These are phyloP conservation scores for Leccinum barrowsii DNA, from an alignment of 768 basidiomycete genomes.

Conservation along the genomic window DNA sequence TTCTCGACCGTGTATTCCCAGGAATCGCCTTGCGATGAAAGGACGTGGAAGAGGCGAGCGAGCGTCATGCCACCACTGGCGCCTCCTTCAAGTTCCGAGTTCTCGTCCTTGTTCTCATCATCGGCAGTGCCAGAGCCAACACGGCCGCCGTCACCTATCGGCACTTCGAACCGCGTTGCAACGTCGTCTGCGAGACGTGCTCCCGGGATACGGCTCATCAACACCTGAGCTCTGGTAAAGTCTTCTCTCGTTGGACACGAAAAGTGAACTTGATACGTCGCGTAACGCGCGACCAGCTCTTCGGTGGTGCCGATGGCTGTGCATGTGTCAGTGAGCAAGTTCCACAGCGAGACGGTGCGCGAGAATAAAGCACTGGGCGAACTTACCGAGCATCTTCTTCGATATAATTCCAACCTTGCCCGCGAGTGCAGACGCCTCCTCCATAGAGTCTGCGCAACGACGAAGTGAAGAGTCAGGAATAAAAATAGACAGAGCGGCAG, in stretches of 20 bases:
- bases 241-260: slow-evolving; percentile 64
- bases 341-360: not conserved
- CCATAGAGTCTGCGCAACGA: slow-evolving; percentile 65
- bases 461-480: not conserved
- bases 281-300: slow-evolving; percentile 61
- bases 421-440: slow-evolving; percentile 76
- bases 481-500: not conserved
- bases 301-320: slow-evolving; percentile 66
- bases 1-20: slow-evolving; percentile 70
- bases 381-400: slow-evolving; percentile 60
- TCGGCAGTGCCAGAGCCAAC: not conserved
- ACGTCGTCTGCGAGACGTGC: slow-evolving; percentile 69
- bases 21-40: slow-evolving; percentile 52
- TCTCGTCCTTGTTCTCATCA: not conserved
- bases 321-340: not conserved
- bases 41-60: slow-evolving; percentile 53
- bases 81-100: not conserved
- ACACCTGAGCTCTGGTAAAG: slow-evolving; percentile 47
- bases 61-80: slow-evolving; percentile 39
- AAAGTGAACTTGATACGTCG: slow-evolving; percentile 76
- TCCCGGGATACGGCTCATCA: slow-evolving; percentile 63
- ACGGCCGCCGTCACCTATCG: slow-evolving; percentile 33
- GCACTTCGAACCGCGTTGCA: slow-evolving; percentile 73
- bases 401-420: slow-evolving; percentile 76
- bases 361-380: not conserved